Percentiles rank a stretch among this genome's conserved stretches.
Conservation (phyloP, 306 rosid genomes). For the Prunus armeniaca region DNA sequence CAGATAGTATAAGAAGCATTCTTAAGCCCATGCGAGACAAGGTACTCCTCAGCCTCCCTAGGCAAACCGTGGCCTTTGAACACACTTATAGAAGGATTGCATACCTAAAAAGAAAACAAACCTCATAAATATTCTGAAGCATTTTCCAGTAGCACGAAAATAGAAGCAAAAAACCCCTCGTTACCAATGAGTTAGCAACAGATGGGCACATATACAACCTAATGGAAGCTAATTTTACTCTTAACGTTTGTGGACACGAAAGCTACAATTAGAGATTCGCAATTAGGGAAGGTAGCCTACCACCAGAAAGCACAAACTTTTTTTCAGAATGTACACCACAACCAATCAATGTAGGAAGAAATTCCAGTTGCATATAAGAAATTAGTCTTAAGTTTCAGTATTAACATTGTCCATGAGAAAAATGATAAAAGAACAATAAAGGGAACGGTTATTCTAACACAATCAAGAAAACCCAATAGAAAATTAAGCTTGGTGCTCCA, state of each 20-base stretch:
- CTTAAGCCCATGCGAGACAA: slow-evolving; percentile 64
- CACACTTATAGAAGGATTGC: slow-evolving; percentile 46
- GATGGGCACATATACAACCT: background rate
- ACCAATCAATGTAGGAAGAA: slow-evolving; percentile 2
- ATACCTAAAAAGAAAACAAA: slow-evolving; percentile 39
- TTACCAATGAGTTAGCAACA: background rate
- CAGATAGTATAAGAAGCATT: slow-evolving; percentile 59
- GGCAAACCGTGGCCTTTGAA: slow-evolving; percentile 68
- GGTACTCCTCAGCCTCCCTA: slow-evolving; percentile 54
- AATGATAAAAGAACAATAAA: background rate
- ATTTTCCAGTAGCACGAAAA: background rate
- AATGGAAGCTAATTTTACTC: background rate
- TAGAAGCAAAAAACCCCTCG: background rate
- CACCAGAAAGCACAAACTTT: background rate
- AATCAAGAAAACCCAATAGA: background rate
- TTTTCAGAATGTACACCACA: background rate
- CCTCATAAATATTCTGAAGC: background rate
- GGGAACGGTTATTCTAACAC: background rate
- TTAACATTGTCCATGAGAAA: background rate
- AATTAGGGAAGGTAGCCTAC: background rate
- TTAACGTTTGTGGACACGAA: background rate
- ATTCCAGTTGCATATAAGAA: background rate
- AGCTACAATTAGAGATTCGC: background rate
- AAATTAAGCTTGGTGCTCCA: background rate
- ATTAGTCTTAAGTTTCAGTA: background rate